A percentile compares a stretch with the other conserved stretches of the same genome.
Conservation (phyloP, 306 rosid species). For the Sesbania bispinosa region DNA sequence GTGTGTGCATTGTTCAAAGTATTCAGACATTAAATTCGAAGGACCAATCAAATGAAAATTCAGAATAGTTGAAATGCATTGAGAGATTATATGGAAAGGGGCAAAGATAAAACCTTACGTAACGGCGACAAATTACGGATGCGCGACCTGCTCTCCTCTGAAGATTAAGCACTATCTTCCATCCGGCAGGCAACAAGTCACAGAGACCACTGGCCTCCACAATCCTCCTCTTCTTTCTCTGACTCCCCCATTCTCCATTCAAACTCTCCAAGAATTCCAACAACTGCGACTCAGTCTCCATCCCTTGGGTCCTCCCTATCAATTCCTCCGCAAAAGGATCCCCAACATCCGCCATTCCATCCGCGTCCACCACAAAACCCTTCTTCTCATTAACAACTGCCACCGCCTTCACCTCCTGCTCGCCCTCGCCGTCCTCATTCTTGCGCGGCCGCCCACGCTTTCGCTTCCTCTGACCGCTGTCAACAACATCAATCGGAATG, state of each 20-base stretch:
- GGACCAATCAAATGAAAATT: neutral
- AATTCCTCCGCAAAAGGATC: slow-evolving; percentile 54
- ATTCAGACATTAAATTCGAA: neutral
- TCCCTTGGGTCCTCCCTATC: slow-evolving; percentile 56
- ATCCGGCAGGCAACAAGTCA: slow-evolving; percentile 45
- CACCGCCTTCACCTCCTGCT: neutral
- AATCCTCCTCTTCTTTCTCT: slow-evolving; percentile 64
- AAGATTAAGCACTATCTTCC: slow-evolving; percentile 59
- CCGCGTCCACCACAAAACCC: slow-evolving; percentile 38
- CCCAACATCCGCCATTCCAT: slow-evolving; percentile 34
- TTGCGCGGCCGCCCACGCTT: slow-evolving; percentile 82
- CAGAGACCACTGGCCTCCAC: slow-evolving; percentile 50
- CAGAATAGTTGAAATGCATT: no score
- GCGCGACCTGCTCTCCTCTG: slow-evolving; percentile 45
- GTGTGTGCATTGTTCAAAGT: neutral
- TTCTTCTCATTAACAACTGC: neutral
- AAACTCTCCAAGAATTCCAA: slow-evolving; percentile 53
- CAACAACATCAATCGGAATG: slow-evolving; percentile 22
- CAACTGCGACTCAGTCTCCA: slow-evolving; percentile 49
- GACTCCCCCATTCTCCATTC: slow-evolving; percentile 65
- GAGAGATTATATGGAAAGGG: neutral
- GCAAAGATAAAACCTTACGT: slow-evolving; percentile 53
- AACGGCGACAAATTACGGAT: slow-evolving; percentile 53
- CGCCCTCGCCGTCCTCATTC: no score
- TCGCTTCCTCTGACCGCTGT: slow-evolving; percentile 32